Base-by-base conservation (phyloP, 2,329 filamentous ascomycete species). In the Microdochium trichocladiopsis region DNA sequence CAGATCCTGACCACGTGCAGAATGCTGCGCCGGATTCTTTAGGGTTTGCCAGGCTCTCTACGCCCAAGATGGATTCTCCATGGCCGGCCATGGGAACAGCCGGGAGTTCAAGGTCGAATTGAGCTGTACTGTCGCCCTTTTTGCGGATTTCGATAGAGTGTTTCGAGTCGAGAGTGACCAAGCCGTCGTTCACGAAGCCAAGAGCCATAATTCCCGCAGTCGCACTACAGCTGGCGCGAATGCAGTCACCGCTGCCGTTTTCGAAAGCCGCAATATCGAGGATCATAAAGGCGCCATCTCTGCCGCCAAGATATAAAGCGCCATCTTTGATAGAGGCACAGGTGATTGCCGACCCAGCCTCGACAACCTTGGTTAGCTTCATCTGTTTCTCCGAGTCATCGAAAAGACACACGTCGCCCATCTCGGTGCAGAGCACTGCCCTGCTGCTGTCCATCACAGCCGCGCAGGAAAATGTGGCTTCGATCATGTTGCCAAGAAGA, bases 341-440 rank as follows among this genome's bases (percentile, higher is more conserved):
- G 3, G 77, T 82, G 51, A 92, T 79, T 10, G 75, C 66, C 63
- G 93, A 93, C 1, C 80, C 83, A 31, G 87, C 74, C 47, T 82
- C 79, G 36, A 84, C 77, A 31, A 90, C 75, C 53, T 84, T 83
- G 45, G 77, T 74, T 48, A 96, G 73, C 58, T 83, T 88, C 67
- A 88, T 87, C 56, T 84, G 81, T 56, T 84, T 85, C 50, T 81
- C 83, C 28, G 79, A 80, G 58, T 95, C 88, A 56, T 96, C 88
- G 28, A 96, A 75, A 25, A 95, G 74, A 67, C 93, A 97, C n/a
- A 99, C 76, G 62, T 95, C 87, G 25, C 94, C 94, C 53, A 83
- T 82, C 63, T 96, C 92, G 3, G 93, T 89, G 70, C 90, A 94
- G 43, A 97, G 75, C 41, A 97, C 80, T 18, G 91, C 87, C 61